Conservation (phyloP, 164 flowering plant genomes). For the Magnolia officinalis region DNA sequence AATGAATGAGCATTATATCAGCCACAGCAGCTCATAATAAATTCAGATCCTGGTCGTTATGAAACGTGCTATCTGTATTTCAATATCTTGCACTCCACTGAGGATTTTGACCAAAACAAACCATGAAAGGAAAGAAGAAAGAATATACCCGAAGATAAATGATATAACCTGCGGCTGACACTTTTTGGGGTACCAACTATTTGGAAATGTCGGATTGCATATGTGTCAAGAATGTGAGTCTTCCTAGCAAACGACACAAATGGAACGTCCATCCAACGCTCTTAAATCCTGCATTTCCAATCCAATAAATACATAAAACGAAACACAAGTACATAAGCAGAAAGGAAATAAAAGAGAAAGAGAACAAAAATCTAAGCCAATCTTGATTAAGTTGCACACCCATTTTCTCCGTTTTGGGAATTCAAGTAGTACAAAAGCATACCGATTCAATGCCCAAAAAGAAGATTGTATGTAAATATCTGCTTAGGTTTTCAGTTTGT, state of each 20-base stretch:
- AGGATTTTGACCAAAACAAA: neutral
- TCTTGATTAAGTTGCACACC: neutral
- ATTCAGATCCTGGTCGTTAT: neutral
- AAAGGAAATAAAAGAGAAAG: neutral
- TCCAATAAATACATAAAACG: neutral
- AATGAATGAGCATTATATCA: neutral
- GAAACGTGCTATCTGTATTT: neutral
- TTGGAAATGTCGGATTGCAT: slow-evolving; percentile 13
- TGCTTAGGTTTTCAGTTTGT: too few species aligned
- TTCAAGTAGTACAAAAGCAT: neutral
- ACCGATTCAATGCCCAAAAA: too few species aligned
- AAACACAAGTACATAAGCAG: neutral
- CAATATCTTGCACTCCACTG: neutral
- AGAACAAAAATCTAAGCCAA: neutral
- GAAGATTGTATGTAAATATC: too few species aligned
- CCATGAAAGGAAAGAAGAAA: neutral
- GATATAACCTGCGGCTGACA: neutral
- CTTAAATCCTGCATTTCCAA: slow-evolving; percentile 11
- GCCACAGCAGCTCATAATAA: too few species aligned
- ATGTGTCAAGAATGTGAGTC: slow-evolving; percentile 12
- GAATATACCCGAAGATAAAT: slow-evolving; percentile 13
- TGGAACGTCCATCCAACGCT: slow-evolving; percentile 35
- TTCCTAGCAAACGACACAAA: slow-evolving; percentile 28
- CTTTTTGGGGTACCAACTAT: slow-evolving; percentile 9
- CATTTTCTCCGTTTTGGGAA: neutral